Conservation (phyloP, 306 rosid species). For the Sechiopsis laciniata region DNA sequence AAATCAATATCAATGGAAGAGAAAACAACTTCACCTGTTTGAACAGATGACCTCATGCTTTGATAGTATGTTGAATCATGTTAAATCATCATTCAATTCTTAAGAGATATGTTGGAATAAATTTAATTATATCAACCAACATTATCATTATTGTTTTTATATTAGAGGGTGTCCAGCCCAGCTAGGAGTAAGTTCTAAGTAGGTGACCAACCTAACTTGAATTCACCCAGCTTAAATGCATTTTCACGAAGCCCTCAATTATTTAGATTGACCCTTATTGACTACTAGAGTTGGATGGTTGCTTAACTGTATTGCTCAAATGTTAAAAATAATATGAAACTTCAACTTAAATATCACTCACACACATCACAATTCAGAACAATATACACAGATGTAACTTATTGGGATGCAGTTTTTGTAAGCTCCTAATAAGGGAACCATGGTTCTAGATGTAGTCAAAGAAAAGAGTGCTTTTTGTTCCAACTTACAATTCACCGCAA, state of each 20-base stretch:
- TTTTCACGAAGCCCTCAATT: neutral
- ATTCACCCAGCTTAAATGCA: neutral
- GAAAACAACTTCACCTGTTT: no score
- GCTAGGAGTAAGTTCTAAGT: neutral
- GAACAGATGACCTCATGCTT: no score
- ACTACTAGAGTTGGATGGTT: neutral
- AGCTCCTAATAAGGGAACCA: slow-evolving; percentile 6
- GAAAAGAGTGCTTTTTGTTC: slow-evolving; percentile 11
- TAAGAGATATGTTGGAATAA: no score
- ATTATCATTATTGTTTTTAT: neutral
- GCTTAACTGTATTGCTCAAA: neutral
- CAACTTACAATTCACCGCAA: slow-evolving; percentile 91
- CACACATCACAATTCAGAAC: slow-evolving; percentile 42
- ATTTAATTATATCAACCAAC: no score
- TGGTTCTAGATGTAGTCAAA: neutral
- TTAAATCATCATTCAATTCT: no score
- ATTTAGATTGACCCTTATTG: neutral
- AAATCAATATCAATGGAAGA: no score
- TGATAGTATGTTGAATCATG: no score
- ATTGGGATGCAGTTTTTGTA: slow-evolving; percentile 56
- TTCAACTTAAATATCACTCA: slow-evolving; percentile 70
- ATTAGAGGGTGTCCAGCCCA: neutral
- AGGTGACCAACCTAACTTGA: neutral
- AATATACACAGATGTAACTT: slow-evolving; percentile 78
- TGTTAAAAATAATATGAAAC: slow-evolving; percentile 3